Evolutionary conservation across 2,329 filamentous ascomycete species (phyloP).

Genomic region (Scedosporium dehoogii): DNA sequence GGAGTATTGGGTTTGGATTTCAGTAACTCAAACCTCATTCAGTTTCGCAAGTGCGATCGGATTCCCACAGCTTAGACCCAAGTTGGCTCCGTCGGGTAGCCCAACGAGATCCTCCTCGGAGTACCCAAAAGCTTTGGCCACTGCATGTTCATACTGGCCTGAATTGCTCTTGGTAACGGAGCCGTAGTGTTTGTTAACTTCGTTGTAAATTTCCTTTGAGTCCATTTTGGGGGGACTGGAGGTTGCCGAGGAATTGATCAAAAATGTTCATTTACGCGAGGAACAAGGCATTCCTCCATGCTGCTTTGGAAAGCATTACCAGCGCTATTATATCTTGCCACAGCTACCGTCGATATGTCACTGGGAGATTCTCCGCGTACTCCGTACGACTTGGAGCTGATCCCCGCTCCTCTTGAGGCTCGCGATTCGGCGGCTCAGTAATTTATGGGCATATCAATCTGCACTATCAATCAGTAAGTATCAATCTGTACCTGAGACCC

Average conservation of each 20-base stretch:
- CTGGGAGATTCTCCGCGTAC: no score
- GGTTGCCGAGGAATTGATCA: no score
- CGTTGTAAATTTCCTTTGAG: conserved; percentile 21
- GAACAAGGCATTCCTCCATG: neutral
- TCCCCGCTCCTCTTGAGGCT: no score
- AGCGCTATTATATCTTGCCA: neutral
- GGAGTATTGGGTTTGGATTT: neutral
- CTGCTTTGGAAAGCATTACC: neutral
- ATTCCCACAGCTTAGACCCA: conserved; percentile 45
- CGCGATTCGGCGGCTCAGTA: no score
- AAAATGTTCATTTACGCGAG: no score
- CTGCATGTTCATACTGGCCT: conserved; percentile 24
- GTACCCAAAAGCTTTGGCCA: conserved; percentile 45
- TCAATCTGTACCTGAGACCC: no score
- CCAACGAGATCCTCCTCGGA: conserved; percentile 32
- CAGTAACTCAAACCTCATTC: conserved; percentile 22
- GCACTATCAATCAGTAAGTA: neutral
- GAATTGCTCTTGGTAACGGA: conserved; percentile 18
- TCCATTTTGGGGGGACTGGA: no score
- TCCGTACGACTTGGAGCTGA: no score
- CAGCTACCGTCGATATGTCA: neutral
- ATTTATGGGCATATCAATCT: neutral
- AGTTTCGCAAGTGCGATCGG: conserved; percentile 38
- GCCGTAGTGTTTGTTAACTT: conserved; percentile 26
- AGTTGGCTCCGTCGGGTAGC: conserved; percentile 37